These are phyloP conservation scores for Moesziomyces parantarcticus DNA, from an alignment of 1,284 basidiomycete species.

Conservation along the genomic window DNA sequence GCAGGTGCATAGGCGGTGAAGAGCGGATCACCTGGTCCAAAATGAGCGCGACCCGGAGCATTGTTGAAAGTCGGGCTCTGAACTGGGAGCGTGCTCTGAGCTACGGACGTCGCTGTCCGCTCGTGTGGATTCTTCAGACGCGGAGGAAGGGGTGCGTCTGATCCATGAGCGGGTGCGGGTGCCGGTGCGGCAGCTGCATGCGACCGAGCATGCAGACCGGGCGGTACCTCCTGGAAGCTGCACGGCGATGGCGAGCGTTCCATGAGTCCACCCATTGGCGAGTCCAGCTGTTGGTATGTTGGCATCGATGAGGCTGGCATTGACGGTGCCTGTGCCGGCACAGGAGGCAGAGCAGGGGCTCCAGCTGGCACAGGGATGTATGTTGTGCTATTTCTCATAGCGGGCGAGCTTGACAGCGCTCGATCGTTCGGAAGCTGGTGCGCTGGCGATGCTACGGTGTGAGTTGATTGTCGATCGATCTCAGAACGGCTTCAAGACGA, in stretches of 20 bases:
- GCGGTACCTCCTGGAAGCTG: background rate
- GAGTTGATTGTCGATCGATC: constrained; percentile 7
- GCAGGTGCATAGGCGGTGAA: constrained; percentile 6
- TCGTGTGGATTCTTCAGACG: constrained; percentile 36
- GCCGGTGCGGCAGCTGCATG: background rate
- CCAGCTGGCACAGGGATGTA: constrained; percentile 14
- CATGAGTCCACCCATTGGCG: background rate
- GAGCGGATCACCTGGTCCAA: constrained; percentile 37
- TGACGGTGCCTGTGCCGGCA: background rate
- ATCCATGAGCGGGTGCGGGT: background rate
- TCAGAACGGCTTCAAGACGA: background rate
- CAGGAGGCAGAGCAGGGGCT: constrained; percentile 23
- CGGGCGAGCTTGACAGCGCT: background rate
- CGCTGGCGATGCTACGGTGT: constrained; percentile 17
- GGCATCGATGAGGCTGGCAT: background rate
- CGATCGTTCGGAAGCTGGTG: constrained; percentile 8
- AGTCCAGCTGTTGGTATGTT: background rate
- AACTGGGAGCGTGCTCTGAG: background rate
- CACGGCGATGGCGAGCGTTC: background rate
- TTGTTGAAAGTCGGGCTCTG: background rate
- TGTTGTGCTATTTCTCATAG: background rate
- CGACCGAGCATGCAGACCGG: constrained; percentile 1
- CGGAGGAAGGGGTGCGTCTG: background rate
- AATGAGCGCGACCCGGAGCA: constrained; percentile 5
- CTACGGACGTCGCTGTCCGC: constrained; percentile 1